Base-by-base conservation (phyloP, 805 yeast species). In the Candida dendrica region DNA sequence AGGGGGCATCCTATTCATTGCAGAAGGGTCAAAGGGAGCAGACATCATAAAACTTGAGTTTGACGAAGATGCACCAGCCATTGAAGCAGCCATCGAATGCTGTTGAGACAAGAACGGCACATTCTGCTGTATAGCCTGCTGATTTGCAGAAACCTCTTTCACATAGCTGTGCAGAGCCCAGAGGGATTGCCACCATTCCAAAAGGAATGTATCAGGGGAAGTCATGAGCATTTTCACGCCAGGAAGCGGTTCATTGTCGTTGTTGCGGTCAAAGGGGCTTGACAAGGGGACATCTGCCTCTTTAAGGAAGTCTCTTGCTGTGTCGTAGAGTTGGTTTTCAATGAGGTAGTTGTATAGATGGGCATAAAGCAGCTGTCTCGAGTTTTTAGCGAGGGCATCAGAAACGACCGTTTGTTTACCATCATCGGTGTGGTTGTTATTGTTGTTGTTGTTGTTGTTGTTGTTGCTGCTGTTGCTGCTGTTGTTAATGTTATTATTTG, bases 181-280 rank as follows among this genome's bases (percentile, higher is more conserved):
- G 13, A 77, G 50, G 9, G 70, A 58, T 39, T 69, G 66, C 79
- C 80, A 77, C 82, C 82, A 77, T 47, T 77, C 80, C 38, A 71
- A 54, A 13, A 77, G 53, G 45, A 74, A 74, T 0, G 77, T 66
- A 17, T 72, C 75, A 4, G 66, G 64, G 1, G 69, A 60, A 27
- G 66, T 59, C 61, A 66, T 65, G 31, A 69, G 53, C 69, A 66
- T 68, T 43, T 68, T 61, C 2, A 64, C 61, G 16, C 59, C 59
- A 4, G 64, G 52, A 16, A 58, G 48, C 30, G 58, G 54, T 19
- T 47, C 53, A 7, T 43, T 39, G 14, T 41, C 40, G 37, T 47
- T 40, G 9, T 45, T 44, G 1, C 16, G 2, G n/a, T 30, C 32
- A 5, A 37, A 45, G 17, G 53, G 46, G 6, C 47, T 48, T 4